A percentile compares a stretch with the other conserved stretches of the same genome.
These are phyloP conservation scores for Hymenotorrendiella dingleyae DNA, from an alignment of 2,329 filamentous ascomycete genomes.

Conservation along the genomic window DNA sequence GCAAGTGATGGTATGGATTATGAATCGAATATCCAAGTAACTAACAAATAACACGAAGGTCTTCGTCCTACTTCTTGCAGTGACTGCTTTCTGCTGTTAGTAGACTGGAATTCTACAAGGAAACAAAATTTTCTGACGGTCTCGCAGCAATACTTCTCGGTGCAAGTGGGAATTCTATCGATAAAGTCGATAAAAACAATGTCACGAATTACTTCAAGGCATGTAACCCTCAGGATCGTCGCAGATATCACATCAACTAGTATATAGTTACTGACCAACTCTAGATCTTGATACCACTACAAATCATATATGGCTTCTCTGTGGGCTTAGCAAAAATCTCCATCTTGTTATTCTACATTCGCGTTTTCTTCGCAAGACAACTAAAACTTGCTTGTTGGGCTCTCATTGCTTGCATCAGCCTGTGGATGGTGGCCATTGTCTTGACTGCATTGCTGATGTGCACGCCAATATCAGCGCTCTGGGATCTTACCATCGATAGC, in stretches of 20 bases:
- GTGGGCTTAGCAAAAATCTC: conserved; percentile 26
- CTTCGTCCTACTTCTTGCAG: neutral
- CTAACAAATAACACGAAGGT: too few species aligned
- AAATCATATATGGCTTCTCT: conserved; percentile 1
- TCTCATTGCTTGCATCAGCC: conserved; percentile 2
- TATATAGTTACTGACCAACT: too few species aligned
- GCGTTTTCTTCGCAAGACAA: conserved; percentile 5
- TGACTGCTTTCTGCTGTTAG: conserved; percentile 1
- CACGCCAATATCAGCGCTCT: conserved; percentile 3
- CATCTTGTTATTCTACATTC: conserved; percentile 20
- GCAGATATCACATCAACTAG: too few species aligned
- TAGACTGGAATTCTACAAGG: neutral
- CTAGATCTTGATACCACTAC: conserved; percentile 2
- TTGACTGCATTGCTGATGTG: conserved; percentile 2
- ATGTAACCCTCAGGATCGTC: neutral
- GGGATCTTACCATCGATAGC: conserved; percentile 3
- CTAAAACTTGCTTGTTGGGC: neutral
- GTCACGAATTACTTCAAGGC: conserved; percentile 3
- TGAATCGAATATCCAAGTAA: too few species aligned
- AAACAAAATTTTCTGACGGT: neutral
- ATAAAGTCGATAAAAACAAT: neutral
- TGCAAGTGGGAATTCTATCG: conserved; percentile 2
- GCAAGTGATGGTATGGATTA: too few species aligned
- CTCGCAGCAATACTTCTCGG: conserved; percentile 1
- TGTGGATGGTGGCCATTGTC: conserved; percentile 1